phyloP scores from a whole-genome alignment of 768 basidiomycete genomes.

The Kwoniella pini region DNA sequence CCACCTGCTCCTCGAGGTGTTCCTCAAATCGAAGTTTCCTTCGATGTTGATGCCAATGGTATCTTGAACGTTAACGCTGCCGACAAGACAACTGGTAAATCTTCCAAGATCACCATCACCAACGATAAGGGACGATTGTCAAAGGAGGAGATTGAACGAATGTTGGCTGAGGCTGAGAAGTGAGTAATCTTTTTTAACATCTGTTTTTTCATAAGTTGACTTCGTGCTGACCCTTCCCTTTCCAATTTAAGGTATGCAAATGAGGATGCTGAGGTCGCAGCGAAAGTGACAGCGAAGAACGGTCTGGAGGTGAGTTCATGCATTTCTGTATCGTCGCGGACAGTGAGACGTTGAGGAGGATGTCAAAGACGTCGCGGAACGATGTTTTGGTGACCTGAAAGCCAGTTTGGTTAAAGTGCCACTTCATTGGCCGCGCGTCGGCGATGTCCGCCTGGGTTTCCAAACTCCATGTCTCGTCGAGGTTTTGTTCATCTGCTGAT shows the following conservation, averaged over 20 bases:
- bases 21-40: slow-evolving; percentile 59
- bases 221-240: neutral
- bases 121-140: slow-evolving; percentile 92
- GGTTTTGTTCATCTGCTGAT: no score
- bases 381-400: no score
- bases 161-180: slow-evolving; percentile 62
- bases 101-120: slow-evolving; percentile 84
- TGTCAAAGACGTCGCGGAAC: no score
- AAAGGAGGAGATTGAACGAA: slow-evolving; percentile 64
- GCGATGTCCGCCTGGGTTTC: no score
- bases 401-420: no score
- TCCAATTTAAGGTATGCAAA: slow-evolving; percentile 1
- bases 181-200: slow-evolving; percentile 23
- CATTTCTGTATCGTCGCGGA: no score
- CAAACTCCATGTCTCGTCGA: no score
- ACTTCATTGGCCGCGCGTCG: no score
- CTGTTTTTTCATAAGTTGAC: neutral
- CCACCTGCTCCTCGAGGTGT: slow-evolving; percentile 59
- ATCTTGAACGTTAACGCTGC: slow-evolving; percentile 55
- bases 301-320: no score
- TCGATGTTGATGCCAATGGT: slow-evolving; percentile 71
- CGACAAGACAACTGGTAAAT: slow-evolving; percentile 58
- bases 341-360: no score
- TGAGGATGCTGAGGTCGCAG: slow-evolving; percentile 48
- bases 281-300: slow-evolving; percentile 68